phyloP scores from a whole-genome alignment of 2,329 filamentous ascomycete genomes.

The Colletotrichum euphorbiae region DNA sequence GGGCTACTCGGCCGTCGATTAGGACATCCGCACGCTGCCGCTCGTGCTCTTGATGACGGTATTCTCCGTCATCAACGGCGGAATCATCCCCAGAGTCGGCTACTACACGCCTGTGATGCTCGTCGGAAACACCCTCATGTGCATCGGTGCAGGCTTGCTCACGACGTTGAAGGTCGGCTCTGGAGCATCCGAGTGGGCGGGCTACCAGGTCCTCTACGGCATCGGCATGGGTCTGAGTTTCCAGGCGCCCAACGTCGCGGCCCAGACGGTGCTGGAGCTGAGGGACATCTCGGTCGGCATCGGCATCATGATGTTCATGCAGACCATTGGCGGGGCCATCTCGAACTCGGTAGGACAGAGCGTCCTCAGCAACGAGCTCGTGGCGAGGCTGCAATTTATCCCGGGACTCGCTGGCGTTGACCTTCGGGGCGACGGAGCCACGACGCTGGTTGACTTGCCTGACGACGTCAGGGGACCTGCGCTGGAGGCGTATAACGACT shows the following conservation, averaged over 20 bases:
- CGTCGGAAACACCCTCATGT: constrained; percentile 46
- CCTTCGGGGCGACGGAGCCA: constrained; percentile 39
- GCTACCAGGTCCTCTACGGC: constrained; percentile 59
- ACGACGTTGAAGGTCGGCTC: constrained; percentile 51
- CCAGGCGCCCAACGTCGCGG: constrained; percentile 59
- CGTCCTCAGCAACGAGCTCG: constrained; percentile 55
- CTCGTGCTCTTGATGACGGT: constrained; percentile 50
- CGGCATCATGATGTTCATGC: constrained; percentile 58
- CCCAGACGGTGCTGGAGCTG: constrained; percentile 57
- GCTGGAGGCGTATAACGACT: constrained; percentile 68
- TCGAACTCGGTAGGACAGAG: constrained; percentile 60
- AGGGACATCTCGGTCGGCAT: constrained; percentile 56
- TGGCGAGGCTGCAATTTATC: constrained; percentile 48
- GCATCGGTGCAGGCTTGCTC: constrained; percentile 55
- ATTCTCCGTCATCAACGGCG: constrained; percentile 43
- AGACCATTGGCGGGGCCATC: constrained; percentile 59
- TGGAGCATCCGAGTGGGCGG: constrained; percentile 50
- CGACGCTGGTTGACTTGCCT: constrained; percentile 43
- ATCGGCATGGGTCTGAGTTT: constrained; percentile 57
- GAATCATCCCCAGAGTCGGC: constrained; percentile 47
- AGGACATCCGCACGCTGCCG: constrained; percentile 52
- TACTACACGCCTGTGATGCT: constrained; percentile 58
- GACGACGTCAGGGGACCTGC: constrained; percentile 38
- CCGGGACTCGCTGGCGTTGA: constrained; percentile 42
- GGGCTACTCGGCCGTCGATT: constrained; percentile 51